Evolutionary conservation across 129 eudicot genomes (phyloP), one percentile per base, ranked within the genome.

Genomic region (Flaveria linearis): DNA sequence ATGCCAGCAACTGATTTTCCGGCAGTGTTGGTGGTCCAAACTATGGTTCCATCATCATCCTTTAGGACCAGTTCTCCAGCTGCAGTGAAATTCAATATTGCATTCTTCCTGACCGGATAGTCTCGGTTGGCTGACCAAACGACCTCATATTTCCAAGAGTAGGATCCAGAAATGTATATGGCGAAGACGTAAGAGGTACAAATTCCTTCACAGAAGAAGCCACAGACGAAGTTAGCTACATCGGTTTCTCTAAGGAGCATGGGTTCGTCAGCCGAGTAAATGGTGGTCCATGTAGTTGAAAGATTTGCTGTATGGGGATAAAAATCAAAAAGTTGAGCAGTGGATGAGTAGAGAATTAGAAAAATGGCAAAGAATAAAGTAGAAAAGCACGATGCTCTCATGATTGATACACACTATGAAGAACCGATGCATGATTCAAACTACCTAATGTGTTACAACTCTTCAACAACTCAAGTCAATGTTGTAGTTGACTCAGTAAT

Each of bases 261-360:
- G 58, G 68, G 23, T n/a, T 7, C 57, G 5, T 17, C 56, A 3
- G 62, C 50, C 5, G 75, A 49, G 7, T 15, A 65, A 42, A 51
- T 71, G 50, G 71, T 52, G 75, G 65, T 20, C 85, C 85, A 82
- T 30, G 82, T 45, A 16, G 82, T 76, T 5, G 82, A 71, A 39
- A 71, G 75, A 22, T 71, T 82, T 61, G 85, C 85, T 4, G 79
- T 82, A 9, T 10, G 14, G 14, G 1, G 1, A 20, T 56, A 22
- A 20, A 5, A 2, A 2, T 56, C 23, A 9, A 18, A 26, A 17
- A 4, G 0, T 3, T 26, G 10, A 18, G 22, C 9, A 18, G 14
- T 18, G 22, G 25, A 0, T 20, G 22, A 20, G 14, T 18, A 18
- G 63, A 20, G 28, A 18, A 20, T 18, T 12, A 56, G 13, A 0